Evolutionary conservation across 345 rosid species (phyloP).

Genomic region (Pseudoturritis turrita): DNA sequence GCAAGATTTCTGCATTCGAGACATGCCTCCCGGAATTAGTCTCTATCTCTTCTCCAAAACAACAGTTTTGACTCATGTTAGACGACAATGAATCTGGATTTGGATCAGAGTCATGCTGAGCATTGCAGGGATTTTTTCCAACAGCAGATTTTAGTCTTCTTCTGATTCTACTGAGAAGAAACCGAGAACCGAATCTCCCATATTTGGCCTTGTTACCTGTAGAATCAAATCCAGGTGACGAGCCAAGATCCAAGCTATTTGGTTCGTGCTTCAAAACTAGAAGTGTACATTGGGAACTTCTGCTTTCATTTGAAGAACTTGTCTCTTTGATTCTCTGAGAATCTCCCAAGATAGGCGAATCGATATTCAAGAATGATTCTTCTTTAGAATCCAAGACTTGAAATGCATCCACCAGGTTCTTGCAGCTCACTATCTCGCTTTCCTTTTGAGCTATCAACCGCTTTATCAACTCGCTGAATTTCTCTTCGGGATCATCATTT

Average conservation of each 20-base stretch:
- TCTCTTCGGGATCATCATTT: conserved; percentile 51
- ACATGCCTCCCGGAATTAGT: conserved; percentile 48
- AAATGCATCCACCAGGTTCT: conserved; percentile 58
- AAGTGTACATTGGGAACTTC: conserved; percentile 53
- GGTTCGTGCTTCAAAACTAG: conserved; percentile 62
- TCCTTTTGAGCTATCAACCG: conserved; percentile 59
- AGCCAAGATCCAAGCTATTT: conserved; percentile 29
- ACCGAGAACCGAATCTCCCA: conserved; percentile 36
- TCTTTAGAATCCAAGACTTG: conserved; percentile 59
- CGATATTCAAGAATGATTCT: conserved; percentile 39
- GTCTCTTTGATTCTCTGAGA: conserved; percentile 34
- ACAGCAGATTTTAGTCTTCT: conserved; percentile 49
- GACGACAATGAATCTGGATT: conserved; percentile 60
- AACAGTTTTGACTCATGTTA: conserved; percentile 13
- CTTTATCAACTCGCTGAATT: conserved; percentile 62
- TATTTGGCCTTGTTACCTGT: conserved; percentile 63
- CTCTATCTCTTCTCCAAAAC: conserved; percentile 15
- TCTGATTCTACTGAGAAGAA: conserved; percentile 35
- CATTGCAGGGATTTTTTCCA: conserved; percentile 41
- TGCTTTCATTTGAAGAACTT: conserved; percentile 35
- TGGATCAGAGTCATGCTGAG: conserved; percentile 49
- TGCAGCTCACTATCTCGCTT: conserved; percentile 35
- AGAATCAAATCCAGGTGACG: conserved; percentile 32
- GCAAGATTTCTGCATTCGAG: conserved; percentile 57
- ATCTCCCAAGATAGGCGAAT: not conserved